Evolutionary conservation across 805 yeast genomes (phyloP), one percentile per base, ranked within the genome.

Genomic region (Saturnispora besseyi): DNA sequence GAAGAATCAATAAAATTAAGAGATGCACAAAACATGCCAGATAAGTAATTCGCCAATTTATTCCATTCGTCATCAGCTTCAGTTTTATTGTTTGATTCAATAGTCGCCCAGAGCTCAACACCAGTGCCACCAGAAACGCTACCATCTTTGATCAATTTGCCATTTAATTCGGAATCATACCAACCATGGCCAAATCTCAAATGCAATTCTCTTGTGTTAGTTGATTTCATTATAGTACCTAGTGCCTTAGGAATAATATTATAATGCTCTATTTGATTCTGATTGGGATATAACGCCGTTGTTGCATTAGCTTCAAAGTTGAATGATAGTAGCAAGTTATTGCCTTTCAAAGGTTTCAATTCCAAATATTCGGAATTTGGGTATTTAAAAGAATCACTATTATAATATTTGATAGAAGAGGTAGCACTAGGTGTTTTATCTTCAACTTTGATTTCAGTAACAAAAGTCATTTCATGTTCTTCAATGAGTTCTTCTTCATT

Each of bases 11-110:
- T 82, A 65, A 88, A 89, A 62, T 93, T 90, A 48, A 93, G 72
- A 9, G 96, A 88, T 0, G 98, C 97, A 68, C 99, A 93, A 64
- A 93, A 93, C 59, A 88, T 75, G 1, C 98, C 99, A 2, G 96
- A 84, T 45, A 93, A 69, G 1, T 84, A 76, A 58, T 87, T 84
- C 6, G 85, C 81, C 42, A 93, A 70, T 48, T 73, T 70, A 52
- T 68, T 72, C 99, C 99, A 93, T 41, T 77, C 71, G 6, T 64
- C 57, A 55, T 76, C 73, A 2, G 91, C 93, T 4, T 70, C 76
- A 1, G 68, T 71, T 43, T 76, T 68, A 24, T 71, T 57, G 1
- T 62, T 66, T 0, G 91, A 90, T 59, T 83, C 91, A 28, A 93
- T 75, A 37, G 80, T 73, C 0, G 97, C 90, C 89, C 95, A 89